Evolutionary conservation across 495 filamentous ascomycete genomes (phyloP), one percentile per base, ranked within the genome.

Genomic region (Hypoxylon perforatum): DNA sequence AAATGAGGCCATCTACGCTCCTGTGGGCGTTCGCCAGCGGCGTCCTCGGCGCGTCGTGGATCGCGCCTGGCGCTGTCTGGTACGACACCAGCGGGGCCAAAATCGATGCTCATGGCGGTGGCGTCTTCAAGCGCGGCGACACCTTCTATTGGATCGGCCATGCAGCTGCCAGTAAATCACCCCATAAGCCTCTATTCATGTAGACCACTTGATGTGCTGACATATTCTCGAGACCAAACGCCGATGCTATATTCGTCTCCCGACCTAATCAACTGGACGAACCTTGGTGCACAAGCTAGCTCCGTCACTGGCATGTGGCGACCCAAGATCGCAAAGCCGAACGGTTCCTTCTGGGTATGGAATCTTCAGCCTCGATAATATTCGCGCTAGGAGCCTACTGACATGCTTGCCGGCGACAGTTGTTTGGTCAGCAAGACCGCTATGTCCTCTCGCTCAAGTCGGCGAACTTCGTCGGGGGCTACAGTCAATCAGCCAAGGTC

Each of bases 391-490:
- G 23, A 45, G 2, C 4, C 23, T 41, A 22, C 39, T 62, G 25
- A 63, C 21, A 10, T 15, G 11, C 48, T 53, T 7, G 33, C 22
- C 17, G 19, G 39, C 11, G 33, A 65, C 54, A 78, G 79, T 73
- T 83, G 12, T 83, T 76, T 69, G 81, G 81, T 2, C 81, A 83
- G 64, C 74, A 81, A 28, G 76, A 83, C 46, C 75, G 80, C 15
- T 76, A 80, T 42, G 73, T 79, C 11, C 75, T 82, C 38, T 76
- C 79, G 6, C 66, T 83, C 1, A 72, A 72, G 44, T 80, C 78
- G 10, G 35, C 56, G 8, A 48, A 71, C 12, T 72, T 80, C 42
- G 53, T 73, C 15, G 75, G 75, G 7, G 74, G 73, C 1, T 81
- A 81, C 42, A 47, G 47, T n/a, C 56, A 69, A 17, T 63, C 73